phyloP scores from a whole-genome alignment of 2,329 filamentous ascomycete species.

The Hirsutella minnesotensis region DNA sequence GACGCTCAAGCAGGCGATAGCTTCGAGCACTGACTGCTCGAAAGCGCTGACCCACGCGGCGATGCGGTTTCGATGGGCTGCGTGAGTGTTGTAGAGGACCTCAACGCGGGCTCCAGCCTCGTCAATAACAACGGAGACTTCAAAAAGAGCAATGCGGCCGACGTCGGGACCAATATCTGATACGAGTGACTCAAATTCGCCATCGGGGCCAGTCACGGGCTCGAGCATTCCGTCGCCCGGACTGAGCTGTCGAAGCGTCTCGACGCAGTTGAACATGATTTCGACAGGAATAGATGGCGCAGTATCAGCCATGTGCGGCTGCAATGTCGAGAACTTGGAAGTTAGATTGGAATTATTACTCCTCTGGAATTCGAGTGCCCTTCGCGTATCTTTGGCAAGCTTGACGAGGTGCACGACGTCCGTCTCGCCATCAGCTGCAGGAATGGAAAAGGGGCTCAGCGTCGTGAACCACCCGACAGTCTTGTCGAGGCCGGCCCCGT shows the following conservation, averaged over 20 bases:
- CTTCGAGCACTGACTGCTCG: constrained; percentile 32
- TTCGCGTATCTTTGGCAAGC: constrained; percentile 40
- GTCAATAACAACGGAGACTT: constrained; percentile 35
- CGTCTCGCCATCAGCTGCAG: constrained; percentile 26
- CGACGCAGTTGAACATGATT: constrained; percentile 45
- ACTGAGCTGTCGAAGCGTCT: constrained; percentile 35
- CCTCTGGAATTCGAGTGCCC: constrained; percentile 12
- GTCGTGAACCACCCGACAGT: constrained; percentile 52
- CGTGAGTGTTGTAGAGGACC: constrained; percentile 30
- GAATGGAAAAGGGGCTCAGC: constrained; percentile 36
- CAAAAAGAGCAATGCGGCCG: constrained; percentile 37
- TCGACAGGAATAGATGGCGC: constrained; percentile 38
- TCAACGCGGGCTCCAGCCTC: constrained; percentile 31
- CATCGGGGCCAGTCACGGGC: constrained; percentile 28
- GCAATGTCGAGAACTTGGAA: background rate
- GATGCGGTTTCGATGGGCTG: constrained; percentile 30
- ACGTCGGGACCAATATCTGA: constrained; percentile 33
- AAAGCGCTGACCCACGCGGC: constrained; percentile 34
- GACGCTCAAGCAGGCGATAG: constrained; percentile 26
- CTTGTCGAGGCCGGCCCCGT: constrained; percentile 31
- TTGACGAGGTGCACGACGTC: constrained; percentile 39
- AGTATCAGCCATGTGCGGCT: constrained; percentile 4
- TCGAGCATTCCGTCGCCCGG: constrained; percentile 36
- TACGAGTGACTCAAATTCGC: constrained; percentile 22
- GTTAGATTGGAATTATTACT: background rate